phyloP scores from a whole-genome alignment of 768 basidiomycete genomes.

The Russula brevipes region DNA sequence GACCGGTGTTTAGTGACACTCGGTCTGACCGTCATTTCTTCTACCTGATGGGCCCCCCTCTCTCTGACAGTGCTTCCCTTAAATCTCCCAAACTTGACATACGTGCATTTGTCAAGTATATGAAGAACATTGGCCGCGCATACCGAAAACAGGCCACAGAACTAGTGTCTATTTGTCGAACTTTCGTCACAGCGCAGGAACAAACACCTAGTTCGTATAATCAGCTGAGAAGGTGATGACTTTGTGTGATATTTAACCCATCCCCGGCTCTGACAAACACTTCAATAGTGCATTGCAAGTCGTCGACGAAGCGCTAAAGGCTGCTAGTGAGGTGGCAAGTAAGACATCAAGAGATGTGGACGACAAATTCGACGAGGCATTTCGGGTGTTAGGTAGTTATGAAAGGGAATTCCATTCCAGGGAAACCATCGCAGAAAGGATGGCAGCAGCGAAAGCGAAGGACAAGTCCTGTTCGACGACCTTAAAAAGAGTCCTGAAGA shows the following conservation, averaged over 20 bases:
- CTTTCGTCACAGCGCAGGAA: not conserved
- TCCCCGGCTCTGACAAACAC: not conserved
- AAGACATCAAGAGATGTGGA: not conserved
- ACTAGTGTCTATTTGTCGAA: constrained; percentile 9
- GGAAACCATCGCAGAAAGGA: not conserved
- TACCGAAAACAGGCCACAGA: constrained; percentile 9
- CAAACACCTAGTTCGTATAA: not conserved
- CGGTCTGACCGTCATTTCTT: not conserved
- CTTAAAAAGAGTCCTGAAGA: not conserved
- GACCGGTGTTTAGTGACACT: not conserved
- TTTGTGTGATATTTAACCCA: not conserved
- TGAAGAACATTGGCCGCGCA: constrained; percentile 12
- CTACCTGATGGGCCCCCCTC: not conserved
- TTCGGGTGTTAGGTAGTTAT: not conserved
- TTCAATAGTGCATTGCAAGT: not conserved
- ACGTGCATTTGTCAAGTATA: constrained; percentile 11
- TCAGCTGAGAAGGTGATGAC: not conserved
- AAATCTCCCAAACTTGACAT: not conserved
- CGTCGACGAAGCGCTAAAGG: constrained; percentile 3
- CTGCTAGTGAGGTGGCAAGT: not conserved
- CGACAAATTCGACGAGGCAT: not conserved
- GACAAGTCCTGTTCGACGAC: not conserved
- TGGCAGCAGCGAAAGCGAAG: not conserved
- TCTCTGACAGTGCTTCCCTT: not conserved
- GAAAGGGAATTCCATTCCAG: not conserved